These are phyloP conservation scores for Dendrothele bispora DNA, from an alignment of 768 basidiomycete species.

Conservation along the genomic window DNA sequence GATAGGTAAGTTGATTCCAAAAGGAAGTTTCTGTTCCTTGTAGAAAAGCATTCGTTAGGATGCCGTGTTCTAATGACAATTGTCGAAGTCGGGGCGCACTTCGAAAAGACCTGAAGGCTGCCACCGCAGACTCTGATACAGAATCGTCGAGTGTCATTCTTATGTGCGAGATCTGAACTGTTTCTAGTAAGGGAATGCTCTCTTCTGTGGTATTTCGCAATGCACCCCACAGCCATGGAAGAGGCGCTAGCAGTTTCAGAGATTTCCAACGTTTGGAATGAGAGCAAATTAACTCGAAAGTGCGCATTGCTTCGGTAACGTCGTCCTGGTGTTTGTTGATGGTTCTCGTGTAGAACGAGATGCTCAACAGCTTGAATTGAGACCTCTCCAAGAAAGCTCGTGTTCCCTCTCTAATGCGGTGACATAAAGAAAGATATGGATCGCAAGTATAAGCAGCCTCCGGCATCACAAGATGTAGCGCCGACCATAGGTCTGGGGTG, in stretches of 20 bases:
- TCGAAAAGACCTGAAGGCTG: background rate
- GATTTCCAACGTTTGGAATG: conserved; percentile 1
- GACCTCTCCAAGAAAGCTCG: background rate
- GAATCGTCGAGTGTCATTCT: background rate
- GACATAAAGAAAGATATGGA: background rate
- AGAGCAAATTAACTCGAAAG: background rate
- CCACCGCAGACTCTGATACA: background rate
- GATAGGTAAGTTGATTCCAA: too few species aligned
- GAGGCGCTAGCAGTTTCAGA: background rate
- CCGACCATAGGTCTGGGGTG: conserved; percentile 5
- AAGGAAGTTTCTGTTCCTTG: too few species aligned
- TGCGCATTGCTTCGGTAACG: background rate
- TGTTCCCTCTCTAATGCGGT: background rate
- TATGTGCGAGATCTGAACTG: background rate
- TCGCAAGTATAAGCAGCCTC: background rate
- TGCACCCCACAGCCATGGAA: background rate
- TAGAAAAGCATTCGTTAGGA: too few species aligned
- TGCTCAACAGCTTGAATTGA: background rate
- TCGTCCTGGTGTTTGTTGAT: background rate
- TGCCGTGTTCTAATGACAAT: background rate
- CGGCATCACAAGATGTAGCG: conserved; percentile 1
- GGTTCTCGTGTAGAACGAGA: background rate
- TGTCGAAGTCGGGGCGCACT: background rate
- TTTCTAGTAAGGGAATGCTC: conserved; percentile 1
- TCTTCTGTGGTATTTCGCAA: background rate